phyloP scores from a whole-genome alignment of 371 early-diverging fungal species.

The Fennellomyces sp. region DNA sequence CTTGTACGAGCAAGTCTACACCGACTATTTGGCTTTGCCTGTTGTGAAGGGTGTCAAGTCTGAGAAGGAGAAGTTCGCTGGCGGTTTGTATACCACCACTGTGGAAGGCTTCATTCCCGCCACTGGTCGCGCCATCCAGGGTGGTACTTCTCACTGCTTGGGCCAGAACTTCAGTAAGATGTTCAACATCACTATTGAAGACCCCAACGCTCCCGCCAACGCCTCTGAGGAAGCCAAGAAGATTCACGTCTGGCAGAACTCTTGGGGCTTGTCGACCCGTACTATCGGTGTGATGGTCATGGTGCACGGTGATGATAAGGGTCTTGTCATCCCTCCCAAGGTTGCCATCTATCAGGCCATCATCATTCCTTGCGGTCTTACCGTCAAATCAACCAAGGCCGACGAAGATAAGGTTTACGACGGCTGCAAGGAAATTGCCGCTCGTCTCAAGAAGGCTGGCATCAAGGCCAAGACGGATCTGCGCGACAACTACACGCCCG shows the following conservation, averaged over 20 bases:
- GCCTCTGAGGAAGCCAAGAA: slow-evolving; percentile 51
- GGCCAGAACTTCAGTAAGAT: slow-evolving; percentile 99
- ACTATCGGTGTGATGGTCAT: slow-evolving; percentile 99
- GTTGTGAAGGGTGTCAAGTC: slow-evolving; percentile 99
- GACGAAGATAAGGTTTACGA: slow-evolving; percentile 69
- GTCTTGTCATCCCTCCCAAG: slow-evolving; percentile 97
- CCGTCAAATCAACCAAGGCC: slow-evolving; percentile 81
- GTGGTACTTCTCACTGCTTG: slow-evolving; percentile 99
- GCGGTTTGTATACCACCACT: slow-evolving; percentile 98
- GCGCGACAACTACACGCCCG: slow-evolving; percentile 94
- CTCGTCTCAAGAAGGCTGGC: slow-evolving; percentile 77
- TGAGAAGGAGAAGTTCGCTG: slow-evolving; percentile 99
- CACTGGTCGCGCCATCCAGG: slow-evolving; percentile 99
- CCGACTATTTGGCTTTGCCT: slow-evolving; percentile 98
- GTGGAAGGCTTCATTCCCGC: slow-evolving; percentile 99
- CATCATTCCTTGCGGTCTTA: slow-evolving; percentile 97
- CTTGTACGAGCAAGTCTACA: slow-evolving; percentile 96
- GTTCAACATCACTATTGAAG: slow-evolving; percentile 74
- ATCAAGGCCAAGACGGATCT: slow-evolving; percentile 91
- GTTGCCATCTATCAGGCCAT: slow-evolving; percentile 95
- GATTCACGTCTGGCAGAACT: slow-evolving; percentile 97
- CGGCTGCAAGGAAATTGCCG: slow-evolving; percentile 71
- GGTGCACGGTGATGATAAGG: slow-evolving; percentile 99
- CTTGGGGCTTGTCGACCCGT: slow-evolving; percentile 99
- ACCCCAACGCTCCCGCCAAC: slow-evolving; percentile 42